Conservation (phyloP, 306 rosid genomes). For the Inga laurina region DNA sequence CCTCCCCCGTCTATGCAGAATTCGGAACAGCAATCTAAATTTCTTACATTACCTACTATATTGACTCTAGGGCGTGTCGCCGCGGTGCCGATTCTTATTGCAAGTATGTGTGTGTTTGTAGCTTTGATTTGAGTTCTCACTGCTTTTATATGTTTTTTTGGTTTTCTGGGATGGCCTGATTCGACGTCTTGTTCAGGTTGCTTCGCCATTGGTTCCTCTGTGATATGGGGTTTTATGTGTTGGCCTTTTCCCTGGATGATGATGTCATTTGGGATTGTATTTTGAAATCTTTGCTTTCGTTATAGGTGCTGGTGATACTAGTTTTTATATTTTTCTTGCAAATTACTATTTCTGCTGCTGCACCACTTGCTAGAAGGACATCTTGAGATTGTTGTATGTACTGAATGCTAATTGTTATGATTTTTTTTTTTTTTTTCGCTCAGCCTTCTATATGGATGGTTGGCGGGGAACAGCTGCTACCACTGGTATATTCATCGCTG, state of each 20-base stretch:
- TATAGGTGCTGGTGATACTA: background rate
- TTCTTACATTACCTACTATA: slow-evolving; percentile 89
- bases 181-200: background rate
- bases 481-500: slow-evolving; percentile 76
- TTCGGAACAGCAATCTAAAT: slow-evolving; percentile 50
- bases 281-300: background rate
- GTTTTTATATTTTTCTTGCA: background rate
- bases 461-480: slow-evolving; percentile 85
- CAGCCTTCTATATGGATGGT: slow-evolving; percentile 85
- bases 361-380: background rate
- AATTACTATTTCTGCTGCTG: background rate
- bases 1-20: slow-evolving; percentile 33
- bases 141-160: background rate
- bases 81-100: slow-evolving; percentile 78
- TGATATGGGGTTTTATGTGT: background rate
- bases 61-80: slow-evolving; percentile 94
- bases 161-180: background rate
- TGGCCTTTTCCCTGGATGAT: no score
- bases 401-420: background rate
- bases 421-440: background rate
- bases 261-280: background rate
- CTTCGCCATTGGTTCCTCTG: background rate
- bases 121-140: background rate
- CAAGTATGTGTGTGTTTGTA: slow-evolving; percentile 48
- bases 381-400: background rate